Base-by-base conservation (phyloP, 257 asterid genomes). In the Agastache rugosa region DNA sequence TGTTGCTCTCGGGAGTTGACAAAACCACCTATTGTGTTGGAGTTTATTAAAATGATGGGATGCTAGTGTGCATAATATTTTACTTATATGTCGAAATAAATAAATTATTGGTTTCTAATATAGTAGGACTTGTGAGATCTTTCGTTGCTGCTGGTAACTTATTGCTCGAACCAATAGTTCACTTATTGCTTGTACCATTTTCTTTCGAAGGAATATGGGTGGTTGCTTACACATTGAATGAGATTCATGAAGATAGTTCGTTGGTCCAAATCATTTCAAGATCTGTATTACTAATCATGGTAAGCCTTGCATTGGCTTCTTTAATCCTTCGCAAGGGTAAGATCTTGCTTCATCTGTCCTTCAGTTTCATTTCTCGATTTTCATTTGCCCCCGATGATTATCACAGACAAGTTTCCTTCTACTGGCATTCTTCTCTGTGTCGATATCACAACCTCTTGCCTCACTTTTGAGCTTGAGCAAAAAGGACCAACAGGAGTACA, bases 391-490 rank as follows among this genome's bases (percentile, higher is more conserved):
- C 67, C 47, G 31, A 77, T 75, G 55, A 56, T 77, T 76, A 74
- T 61, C 41, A 14, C 91, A 88, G 97, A 63, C 96, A 76, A 88
- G 97, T 81, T 51, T 77, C 70, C 94, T 92, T 73, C 88, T 88
- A 75, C 72, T 92, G 84, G 89, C 87, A 29, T 88, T 92, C 85
- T 92, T 91, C 84, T 85, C 96, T 15, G 39, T 81, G 63, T 91
- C 94, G 14, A 78, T 88, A 75, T 87, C 96, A 54, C 96, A 89
- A 78, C 97, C 97, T 23, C 97, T 91, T 14, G 80, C 88, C 78
- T 89, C 97, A 37, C 78, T 85, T 62, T 70, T 84, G 86, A 91
- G 90, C 89, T 82, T 82, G 87, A 80, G 77, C 79, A 83, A 75
- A 74, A 88, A 75, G 56, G 90, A 84, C 69, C 78, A 60, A 63